Evolutionary conservation across 2,329 filamentous ascomycete genomes (phyloP).

Genomic region (Cordyceps cicadae): DNA sequence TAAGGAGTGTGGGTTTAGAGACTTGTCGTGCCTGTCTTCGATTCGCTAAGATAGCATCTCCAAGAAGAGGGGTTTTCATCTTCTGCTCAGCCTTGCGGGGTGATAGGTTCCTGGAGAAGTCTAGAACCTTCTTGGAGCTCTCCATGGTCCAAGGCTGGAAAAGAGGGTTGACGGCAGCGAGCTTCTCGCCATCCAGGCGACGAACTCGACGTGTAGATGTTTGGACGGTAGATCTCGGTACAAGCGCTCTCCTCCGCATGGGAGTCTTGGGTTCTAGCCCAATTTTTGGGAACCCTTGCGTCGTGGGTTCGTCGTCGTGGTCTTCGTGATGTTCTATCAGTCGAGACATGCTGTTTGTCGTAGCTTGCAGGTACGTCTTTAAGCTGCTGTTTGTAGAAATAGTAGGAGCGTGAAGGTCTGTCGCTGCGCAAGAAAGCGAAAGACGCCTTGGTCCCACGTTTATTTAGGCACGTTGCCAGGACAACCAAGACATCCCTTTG

Average conservation of each 20-base stretch:
- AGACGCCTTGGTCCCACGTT: background rate
- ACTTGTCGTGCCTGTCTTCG: background rate
- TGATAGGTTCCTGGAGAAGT: constrained; percentile 7
- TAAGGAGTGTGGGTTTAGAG: background rate
- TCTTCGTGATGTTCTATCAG: background rate
- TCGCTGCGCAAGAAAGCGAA: background rate
- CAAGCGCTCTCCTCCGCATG: constrained; percentile 15
- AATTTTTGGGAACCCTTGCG: background rate
- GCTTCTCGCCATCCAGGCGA: constrained; percentile 19
- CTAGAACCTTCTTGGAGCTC: constrained; percentile 14
- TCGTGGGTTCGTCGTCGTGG: background rate
- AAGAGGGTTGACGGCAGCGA: constrained; percentile 21
- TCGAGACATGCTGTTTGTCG: constrained; percentile 4
- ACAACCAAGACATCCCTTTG: background rate
- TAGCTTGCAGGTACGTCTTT: background rate
- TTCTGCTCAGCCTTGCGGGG: constrained; percentile 4
- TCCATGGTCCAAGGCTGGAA: constrained; percentile 25
- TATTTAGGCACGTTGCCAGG: constrained; percentile 2
- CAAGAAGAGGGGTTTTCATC: background rate
- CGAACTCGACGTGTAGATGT: constrained; percentile 24
- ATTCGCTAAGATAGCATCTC: background rate
- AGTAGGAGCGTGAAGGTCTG: background rate
- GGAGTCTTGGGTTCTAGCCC: background rate
- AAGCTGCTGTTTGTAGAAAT: background rate
- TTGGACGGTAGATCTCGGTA: constrained; percentile 19